Conservation (phyloP, 2,329 filamentous ascomycete genomes). For the Epichloe coenophiala region DNA sequence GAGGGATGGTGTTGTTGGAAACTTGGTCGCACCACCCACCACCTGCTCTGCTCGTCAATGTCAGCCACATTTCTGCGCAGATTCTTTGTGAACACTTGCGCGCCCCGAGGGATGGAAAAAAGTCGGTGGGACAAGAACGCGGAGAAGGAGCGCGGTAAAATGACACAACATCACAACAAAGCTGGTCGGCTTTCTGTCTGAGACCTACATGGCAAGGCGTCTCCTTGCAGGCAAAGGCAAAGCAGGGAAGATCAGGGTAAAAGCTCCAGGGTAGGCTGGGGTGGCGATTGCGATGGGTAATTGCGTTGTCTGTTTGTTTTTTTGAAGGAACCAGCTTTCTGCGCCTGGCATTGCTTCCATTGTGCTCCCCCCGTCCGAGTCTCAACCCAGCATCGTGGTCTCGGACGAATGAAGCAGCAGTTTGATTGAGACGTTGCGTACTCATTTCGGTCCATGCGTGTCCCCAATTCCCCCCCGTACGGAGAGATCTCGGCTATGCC, state of each 20-base stretch:
- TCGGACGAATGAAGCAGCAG: background rate
- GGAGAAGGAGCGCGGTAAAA: background rate
- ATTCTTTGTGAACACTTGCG: background rate
- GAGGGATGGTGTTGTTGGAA: too few relatives aligned
- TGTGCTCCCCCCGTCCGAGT: background rate
- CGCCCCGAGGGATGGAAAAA: too few relatives aligned
- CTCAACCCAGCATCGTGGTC: background rate
- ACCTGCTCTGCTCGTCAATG: background rate
- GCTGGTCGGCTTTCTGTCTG: background rate
- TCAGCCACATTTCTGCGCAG: background rate
- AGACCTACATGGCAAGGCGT: background rate
- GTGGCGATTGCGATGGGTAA: background rate
- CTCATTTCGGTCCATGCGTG: too few relatives aligned
- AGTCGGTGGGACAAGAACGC: background rate
- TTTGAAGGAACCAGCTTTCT: background rate
- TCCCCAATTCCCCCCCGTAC: background rate
- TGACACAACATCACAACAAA: background rate
- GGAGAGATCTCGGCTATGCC: too few relatives aligned
- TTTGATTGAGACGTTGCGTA: too few relatives aligned
- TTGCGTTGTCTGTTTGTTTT: background rate
- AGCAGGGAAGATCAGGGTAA: background rate
- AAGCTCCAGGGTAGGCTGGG: background rate
- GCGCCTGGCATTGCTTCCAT: background rate
- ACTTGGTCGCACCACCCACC: background rate
- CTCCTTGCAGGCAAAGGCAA: too few relatives aligned